These are phyloP conservation scores for Zymoseptoria passerinii DNA, from an alignment of 2,329 filamentous ascomycete genomes.

Conservation along the genomic window DNA sequence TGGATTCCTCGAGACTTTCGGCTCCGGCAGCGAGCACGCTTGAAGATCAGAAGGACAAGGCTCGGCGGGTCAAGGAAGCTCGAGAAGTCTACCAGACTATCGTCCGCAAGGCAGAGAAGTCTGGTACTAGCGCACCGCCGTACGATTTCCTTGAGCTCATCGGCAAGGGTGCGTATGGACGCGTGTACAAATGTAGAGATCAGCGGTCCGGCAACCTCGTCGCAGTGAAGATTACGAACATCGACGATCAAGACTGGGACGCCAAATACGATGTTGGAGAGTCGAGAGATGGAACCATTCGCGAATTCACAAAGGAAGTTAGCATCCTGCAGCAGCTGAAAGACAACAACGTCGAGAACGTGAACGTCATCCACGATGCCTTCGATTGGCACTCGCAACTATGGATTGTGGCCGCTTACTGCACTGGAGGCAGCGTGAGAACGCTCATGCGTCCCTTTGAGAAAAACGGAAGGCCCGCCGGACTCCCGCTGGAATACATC, in stretches of 20 bases:
- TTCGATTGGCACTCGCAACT: constrained; percentile 69
- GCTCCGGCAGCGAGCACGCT: constrained; percentile 14
- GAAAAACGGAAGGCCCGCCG: constrained; percentile 18
- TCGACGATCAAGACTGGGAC: constrained; percentile 61
- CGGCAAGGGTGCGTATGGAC: constrained; percentile 65
- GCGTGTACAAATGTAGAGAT: constrained; percentile 58
- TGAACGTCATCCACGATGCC: constrained; percentile 74
- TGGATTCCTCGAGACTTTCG: constrained; percentile 24
- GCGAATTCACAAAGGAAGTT: constrained; percentile 53
- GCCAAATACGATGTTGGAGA: constrained; percentile 45
- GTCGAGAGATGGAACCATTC: constrained; percentile 46
- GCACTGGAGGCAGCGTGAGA: constrained; percentile 70
- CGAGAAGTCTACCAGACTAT: constrained; percentile 60
- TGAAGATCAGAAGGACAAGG: constrained; percentile 15
- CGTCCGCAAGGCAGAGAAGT: constrained; percentile 52
- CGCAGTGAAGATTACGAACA: constrained; percentile 75
- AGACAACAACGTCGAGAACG: constrained; percentile 65
- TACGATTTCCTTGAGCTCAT: constrained; percentile 66
- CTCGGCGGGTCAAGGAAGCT: constrained; percentile 51
- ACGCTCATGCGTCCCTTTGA: constrained; percentile 46
- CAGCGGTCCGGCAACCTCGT: constrained; percentile 46
- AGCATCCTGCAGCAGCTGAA: constrained; percentile 62
- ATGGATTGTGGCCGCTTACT: constrained; percentile 85
- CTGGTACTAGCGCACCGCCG: constrained; percentile 52
- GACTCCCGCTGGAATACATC: constrained; percentile 53